phyloP scores from a whole-genome alignment of 805 yeast species.

The Ogataea saltuana region DNA sequence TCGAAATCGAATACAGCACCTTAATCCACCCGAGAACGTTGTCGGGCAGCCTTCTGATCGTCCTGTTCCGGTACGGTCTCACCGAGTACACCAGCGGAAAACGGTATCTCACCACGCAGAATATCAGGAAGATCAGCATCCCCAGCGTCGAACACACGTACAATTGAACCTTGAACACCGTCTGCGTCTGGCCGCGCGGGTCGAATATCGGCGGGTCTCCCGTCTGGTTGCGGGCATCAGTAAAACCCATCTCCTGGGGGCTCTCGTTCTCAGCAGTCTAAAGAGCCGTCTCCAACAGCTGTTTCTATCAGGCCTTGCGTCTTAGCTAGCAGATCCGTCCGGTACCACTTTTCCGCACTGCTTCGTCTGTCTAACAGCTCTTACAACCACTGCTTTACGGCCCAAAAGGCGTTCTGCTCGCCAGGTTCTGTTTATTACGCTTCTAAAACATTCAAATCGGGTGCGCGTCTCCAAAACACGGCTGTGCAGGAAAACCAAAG shows the following conservation, averaged over 20 bases:
- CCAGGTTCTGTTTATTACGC: too few relatives aligned
- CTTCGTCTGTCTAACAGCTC: too few relatives aligned
- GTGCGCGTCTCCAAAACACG: too few relatives aligned
- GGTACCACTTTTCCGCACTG: too few relatives aligned
- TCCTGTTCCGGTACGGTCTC: conserved; percentile 48
- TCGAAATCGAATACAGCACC: conserved; percentile 45
- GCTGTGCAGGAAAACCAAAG: too few relatives aligned
- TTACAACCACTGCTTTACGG: too few relatives aligned
- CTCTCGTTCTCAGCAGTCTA: too few relatives aligned
- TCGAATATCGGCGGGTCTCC: conserved; percentile 44
- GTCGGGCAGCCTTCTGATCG: conserved; percentile 47
- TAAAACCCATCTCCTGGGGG: too few relatives aligned
- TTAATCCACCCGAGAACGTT: conserved; percentile 56
- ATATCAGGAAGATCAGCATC: conserved; percentile 43
- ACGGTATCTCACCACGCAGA: conserved; percentile 51
- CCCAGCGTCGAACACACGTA: conserved; percentile 52
- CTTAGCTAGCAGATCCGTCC: too few relatives aligned
- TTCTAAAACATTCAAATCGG: too few relatives aligned
- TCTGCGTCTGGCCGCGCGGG: conserved; percentile 45
- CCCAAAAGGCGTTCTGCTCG: too few relatives aligned
- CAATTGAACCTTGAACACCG: conserved; percentile 59
- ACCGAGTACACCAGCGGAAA: conserved; percentile 62
- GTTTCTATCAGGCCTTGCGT: too few relatives aligned
- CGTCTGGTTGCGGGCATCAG: conserved; percentile 6
- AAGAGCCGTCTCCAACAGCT: not conserved